Conservation (phyloP, 1,284 basidiomycete genomes). For the Irpex sp. region DNA sequence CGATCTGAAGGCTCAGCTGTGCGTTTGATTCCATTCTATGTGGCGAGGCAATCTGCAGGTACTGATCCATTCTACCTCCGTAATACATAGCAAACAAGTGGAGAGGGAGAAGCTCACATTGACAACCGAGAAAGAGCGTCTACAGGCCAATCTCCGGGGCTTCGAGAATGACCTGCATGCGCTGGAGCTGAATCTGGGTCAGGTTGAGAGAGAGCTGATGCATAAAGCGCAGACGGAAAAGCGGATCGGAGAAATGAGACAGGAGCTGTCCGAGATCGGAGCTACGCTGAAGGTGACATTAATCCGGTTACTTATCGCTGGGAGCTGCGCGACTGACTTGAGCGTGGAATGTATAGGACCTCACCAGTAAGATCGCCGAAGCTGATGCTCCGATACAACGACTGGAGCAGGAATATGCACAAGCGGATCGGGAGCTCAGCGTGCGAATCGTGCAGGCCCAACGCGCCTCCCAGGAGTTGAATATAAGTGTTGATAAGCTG, state of each 20-base stretch:
- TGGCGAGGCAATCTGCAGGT: background rate
- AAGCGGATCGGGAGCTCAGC: slow-evolving; percentile 50
- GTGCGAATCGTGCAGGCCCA: slow-evolving; percentile 51
- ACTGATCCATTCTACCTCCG: background rate
- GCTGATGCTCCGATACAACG: slow-evolving; percentile 66
- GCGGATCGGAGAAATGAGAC: slow-evolving; percentile 58
- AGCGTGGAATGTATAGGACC: slow-evolving; percentile 40
- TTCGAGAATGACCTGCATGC: slow-evolving; percentile 57
- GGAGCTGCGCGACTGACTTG: slow-evolving; percentile 8
- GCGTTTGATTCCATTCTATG: slow-evolving; percentile 24
- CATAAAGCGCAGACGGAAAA: slow-evolving; percentile 62
- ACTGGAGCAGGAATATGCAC: slow-evolving; percentile 59
- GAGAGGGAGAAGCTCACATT: slow-evolving; percentile 67
- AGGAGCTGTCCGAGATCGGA: slow-evolving; percentile 43
- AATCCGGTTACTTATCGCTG: background rate
- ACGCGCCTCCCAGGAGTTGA: slow-evolving; percentile 57
- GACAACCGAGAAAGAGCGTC: slow-evolving; percentile 64
- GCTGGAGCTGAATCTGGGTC: slow-evolving; percentile 61
- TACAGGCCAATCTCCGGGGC: slow-evolving; percentile 50
- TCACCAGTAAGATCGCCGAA: slow-evolving; percentile 61
- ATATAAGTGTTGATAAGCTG: slow-evolving; percentile 63
- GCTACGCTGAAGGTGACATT: slow-evolving; percentile 23
- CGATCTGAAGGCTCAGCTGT: slow-evolving; percentile 64
- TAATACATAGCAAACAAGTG: slow-evolving; percentile 51
- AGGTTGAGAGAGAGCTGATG: slow-evolving; percentile 58